These are phyloP conservation scores for Aspergillus sclerotioniger DNA, from an alignment of 495 filamentous ascomycete genomes.

Conservation along the genomic window DNA sequence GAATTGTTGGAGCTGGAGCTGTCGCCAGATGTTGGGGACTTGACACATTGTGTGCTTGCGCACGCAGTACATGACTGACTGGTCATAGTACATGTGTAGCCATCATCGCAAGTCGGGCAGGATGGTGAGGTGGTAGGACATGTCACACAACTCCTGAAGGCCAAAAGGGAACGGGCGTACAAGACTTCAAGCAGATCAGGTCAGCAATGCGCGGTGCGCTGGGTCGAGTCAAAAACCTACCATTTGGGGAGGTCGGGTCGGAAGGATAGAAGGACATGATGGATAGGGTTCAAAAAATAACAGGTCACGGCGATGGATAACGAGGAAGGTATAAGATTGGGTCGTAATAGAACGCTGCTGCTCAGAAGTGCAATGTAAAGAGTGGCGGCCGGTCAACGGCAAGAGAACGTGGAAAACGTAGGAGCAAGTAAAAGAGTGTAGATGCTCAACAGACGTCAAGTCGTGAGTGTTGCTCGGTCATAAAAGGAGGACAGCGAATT, in stretches of 20 bases:
- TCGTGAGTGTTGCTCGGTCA: slow-evolving; percentile 39
- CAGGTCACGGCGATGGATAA: neutral
- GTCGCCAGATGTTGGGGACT: slow-evolving; percentile 32
- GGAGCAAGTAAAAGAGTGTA: slow-evolving; percentile 29
- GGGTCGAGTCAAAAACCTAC: slow-evolving; percentile 13
- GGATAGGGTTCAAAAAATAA: neutral
- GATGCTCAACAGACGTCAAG: slow-evolving; percentile 43
- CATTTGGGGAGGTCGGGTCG: slow-evolving; percentile 23
- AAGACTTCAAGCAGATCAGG: slow-evolving; percentile 15
- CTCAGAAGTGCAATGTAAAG: slow-evolving; percentile 19
- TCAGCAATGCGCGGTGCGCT: slow-evolving; percentile 7
- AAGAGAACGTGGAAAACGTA: slow-evolving; percentile 19
- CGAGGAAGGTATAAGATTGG: slow-evolving; percentile 8
- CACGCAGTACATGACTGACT: slow-evolving; percentile 56
- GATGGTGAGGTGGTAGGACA: slow-evolving; percentile 43
- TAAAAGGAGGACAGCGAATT: slow-evolving; percentile 17
- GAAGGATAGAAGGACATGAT: slow-evolving; percentile 31
- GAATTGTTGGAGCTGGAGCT: slow-evolving; percentile 26
- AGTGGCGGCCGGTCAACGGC: slow-evolving; percentile 33
- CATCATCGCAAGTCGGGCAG: slow-evolving; percentile 49
- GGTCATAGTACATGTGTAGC: slow-evolving; percentile 56
- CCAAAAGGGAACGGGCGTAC: slow-evolving; percentile 23
- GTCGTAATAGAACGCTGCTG: slow-evolving; percentile 12
- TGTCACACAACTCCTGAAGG: slow-evolving; percentile 49
- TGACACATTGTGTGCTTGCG: slow-evolving; percentile 58